A percentile compares a stretch with the other conserved stretches of the same genome.
These are phyloP conservation scores for Hordeum marinum DNA, from an alignment of 176 grass and related monocot species.

Conservation along the genomic window DNA sequence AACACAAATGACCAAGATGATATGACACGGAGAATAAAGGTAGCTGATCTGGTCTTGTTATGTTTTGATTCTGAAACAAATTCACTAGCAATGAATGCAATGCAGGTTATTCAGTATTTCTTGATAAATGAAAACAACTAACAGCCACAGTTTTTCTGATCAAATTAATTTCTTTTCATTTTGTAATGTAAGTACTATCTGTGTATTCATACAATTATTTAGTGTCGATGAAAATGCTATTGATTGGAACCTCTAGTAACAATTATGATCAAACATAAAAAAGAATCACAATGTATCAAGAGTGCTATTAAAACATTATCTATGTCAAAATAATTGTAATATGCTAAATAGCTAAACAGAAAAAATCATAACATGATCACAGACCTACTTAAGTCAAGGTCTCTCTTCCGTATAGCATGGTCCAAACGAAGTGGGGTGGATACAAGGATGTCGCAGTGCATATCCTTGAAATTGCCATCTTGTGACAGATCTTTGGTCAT, in stretches of 20 bases:
- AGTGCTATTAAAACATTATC: neutral
- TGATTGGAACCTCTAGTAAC: neutral
- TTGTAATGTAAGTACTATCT: neutral
- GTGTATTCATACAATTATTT: neutral
- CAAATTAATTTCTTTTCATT: neutral
- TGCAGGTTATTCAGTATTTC: neutral
- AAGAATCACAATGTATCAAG: neutral
- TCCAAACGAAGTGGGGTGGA: conserved; percentile 90
- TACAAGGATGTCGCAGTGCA: conserved; percentile 84
- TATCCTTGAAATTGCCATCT: conserved; percentile 86
- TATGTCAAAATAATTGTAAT: neutral
- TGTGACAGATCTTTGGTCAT: conserved; percentile 94
- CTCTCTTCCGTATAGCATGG: conserved; percentile 64
- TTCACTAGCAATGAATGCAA: neutral
- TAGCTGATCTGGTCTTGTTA: neutral
- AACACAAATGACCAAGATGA: neutral
- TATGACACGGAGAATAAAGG: neutral
- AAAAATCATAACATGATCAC: conserved; percentile 9
- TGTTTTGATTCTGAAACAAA: neutral
- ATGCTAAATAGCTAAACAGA: neutral
- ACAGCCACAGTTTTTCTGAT: neutral
- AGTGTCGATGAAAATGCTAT: neutral
- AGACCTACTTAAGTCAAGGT: conserved; percentile 89
- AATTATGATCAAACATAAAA: neutral
- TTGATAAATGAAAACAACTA: neutral